Percentiles rank a stretch among this genome's conserved stretches.
Evolutionary conservation across 345 rosid species (phyloP).

Genomic region (Boechera stricta): DNA sequence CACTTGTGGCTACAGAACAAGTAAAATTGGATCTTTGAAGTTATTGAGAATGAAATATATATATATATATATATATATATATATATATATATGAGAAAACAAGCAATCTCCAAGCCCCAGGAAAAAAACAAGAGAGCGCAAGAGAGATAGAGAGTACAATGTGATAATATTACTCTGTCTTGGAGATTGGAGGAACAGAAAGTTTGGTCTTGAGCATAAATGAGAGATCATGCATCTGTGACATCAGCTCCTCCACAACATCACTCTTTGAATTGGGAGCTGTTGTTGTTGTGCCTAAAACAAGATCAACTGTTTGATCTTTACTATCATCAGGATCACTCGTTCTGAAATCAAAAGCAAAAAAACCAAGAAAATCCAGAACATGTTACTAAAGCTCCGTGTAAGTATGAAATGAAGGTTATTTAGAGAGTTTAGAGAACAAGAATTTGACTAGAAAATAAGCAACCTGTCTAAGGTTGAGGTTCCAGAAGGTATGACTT

Average conservation of each 20-base stretch:
- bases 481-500: slow-evolving; percentile 45
- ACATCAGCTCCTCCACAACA: slow-evolving; percentile 57
- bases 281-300: slow-evolving; percentile 33
- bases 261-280: slow-evolving; percentile 45
- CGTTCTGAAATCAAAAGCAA: slow-evolving; percentile 45
- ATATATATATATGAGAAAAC: slow-evolving; percentile 8
- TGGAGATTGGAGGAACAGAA: slow-evolving; percentile 51
- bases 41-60: slow-evolving; percentile 5
- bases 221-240: slow-evolving; percentile 90
- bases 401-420: slow-evolving; percentile 11
- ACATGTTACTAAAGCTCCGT: slow-evolving; percentile 15
- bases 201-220: slow-evolving; percentile 79
- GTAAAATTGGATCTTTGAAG: background rate
- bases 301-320: slow-evolving; percentile 42
- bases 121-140: slow-evolving; percentile 36
- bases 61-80: slow-evolving; percentile 10
- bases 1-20: slow-evolving; percentile 25
- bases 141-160: slow-evolving; percentile 13
- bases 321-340: slow-evolving; percentile 41
- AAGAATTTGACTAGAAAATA: slow-evolving; percentile 4
- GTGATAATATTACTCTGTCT: background rate
- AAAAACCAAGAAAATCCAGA: background rate
- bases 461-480: slow-evolving; percentile 56
- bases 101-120: slow-evolving; percentile 36
- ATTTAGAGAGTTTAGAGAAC: slow-evolving; percentile 1